Percentiles rank a stretch among this genome's conserved stretches.
Evolutionary conservation across 1,139 yeast species (phyloP).

Genomic region (Candida labiduridarum): DNA sequence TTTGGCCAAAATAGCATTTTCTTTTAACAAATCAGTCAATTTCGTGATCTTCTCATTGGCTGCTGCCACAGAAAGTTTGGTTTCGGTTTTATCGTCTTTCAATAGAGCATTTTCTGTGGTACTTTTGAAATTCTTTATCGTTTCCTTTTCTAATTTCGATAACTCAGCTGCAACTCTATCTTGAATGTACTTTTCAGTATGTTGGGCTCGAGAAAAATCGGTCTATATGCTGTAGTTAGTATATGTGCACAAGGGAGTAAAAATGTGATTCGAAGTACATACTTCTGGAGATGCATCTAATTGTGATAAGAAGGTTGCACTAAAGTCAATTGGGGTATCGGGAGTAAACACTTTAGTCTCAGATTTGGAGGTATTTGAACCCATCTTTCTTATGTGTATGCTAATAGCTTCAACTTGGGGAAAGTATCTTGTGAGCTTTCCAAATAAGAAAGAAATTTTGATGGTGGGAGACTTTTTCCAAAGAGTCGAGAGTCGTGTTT

Average conservation of each 20-base stretch:
- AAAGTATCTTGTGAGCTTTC: slow-evolving; percentile 4
- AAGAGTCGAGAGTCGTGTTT: background rate
- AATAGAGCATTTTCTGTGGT: slow-evolving; percentile 48
- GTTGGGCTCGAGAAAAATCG: slow-evolving; percentile 80
- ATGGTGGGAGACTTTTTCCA: background rate
- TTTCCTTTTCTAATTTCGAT: slow-evolving; percentile 59
- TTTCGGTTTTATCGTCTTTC: slow-evolving; percentile 24
- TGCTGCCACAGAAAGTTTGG: slow-evolving; percentile 26
- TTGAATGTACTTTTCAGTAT: slow-evolving; percentile 76
- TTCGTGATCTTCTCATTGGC: slow-evolving; percentile 43
- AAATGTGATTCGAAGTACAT: slow-evolving; percentile 20
- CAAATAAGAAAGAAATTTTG: background rate
- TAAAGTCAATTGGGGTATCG: slow-evolving; percentile 73
- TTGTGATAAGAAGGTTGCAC: slow-evolving; percentile 66
- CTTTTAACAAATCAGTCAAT: slow-evolving; percentile 49
- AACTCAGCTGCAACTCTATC: slow-evolving; percentile 73
- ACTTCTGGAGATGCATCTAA: slow-evolving; percentile 72
- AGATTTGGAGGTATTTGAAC: slow-evolving; percentile 58
- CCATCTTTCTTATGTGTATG: slow-evolving; percentile 36
- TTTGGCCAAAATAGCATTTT: slow-evolving; percentile 49
- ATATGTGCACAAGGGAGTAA: slow-evolving; percentile 2
- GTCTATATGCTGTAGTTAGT: slow-evolving; percentile 44
- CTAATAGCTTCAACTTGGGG: too few species aligned
- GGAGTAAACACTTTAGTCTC: slow-evolving; percentile 72
- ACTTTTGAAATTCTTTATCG: slow-evolving; percentile 56